These are phyloP conservation scores for Keithomyces neogunnii DNA, from an alignment of 2,329 filamentous ascomycete genomes.

Conservation along the genomic window DNA sequence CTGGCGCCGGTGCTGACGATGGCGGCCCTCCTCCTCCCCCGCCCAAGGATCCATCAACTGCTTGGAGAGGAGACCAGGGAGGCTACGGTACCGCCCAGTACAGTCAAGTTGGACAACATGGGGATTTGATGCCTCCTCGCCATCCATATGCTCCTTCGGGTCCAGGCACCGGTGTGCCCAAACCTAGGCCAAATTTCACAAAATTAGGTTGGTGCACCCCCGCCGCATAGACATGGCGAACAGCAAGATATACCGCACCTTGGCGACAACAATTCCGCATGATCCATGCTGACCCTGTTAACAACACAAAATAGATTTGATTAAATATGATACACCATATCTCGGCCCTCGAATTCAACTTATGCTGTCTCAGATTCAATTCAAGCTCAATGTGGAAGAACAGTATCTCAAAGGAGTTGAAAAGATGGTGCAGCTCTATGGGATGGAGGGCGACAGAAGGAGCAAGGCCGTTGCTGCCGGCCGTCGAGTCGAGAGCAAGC, in stretches of 20 bases:
- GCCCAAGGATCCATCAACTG: constrained; percentile 56
- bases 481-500: constrained; percentile 85
- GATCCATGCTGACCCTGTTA: neutral
- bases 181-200: constrained; percentile 81
- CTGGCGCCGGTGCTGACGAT: constrained; percentile 28
- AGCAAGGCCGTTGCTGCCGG: constrained; percentile 89
- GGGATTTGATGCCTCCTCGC: constrained; percentile 70
- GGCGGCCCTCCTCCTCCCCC: constrained; percentile 52
- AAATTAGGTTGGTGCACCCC: constrained; percentile 68
- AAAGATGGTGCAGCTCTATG: constrained; percentile 97
- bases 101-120: constrained; percentile 53
- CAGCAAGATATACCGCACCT: too few species aligned
- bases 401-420: constrained; percentile 98
- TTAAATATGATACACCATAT: constrained; percentile 96
- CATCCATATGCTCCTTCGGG: constrained; percentile 66
- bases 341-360: constrained; percentile 96
- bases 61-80: constrained; percentile 39
- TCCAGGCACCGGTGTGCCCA: constrained; percentile 59
- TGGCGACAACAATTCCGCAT: neutral
- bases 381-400: constrained; percentile 97
- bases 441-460: constrained; percentile 95
- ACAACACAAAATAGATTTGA: constrained; percentile 59
- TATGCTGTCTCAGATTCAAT: constrained; percentile 97
- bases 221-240: neutral
- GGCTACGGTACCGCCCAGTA: constrained; percentile 53